These are phyloP conservation scores for Sphaerulina vaccinii DNA, from an alignment of 2,329 filamentous ascomycete species.

Conservation along the genomic window DNA sequence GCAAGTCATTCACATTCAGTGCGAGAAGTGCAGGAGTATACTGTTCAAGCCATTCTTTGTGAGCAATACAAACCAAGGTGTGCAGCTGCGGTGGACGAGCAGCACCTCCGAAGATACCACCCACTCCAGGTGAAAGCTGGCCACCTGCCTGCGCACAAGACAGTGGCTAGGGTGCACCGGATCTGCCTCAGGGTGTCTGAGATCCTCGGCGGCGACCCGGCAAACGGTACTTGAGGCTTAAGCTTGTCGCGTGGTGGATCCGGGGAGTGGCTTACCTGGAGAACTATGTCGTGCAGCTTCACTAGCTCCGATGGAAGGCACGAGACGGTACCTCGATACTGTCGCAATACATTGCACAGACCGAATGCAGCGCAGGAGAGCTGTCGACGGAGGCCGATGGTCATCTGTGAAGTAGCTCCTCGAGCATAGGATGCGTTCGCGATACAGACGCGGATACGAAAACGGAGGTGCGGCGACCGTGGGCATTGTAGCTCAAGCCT, in stretches of 20 bases:
- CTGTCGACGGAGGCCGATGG: not conserved
- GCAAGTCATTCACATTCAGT: not conserved
- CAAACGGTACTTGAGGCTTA: slow-evolving; percentile 14
- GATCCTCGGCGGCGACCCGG: slow-evolving; percentile 12
- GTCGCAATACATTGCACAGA: not conserved
- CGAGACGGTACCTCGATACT: not conserved
- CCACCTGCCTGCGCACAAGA: not conserved
- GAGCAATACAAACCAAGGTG: not conserved
- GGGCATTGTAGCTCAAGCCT: no score
- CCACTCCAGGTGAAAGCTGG: not conserved
- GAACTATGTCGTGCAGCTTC: slow-evolving; percentile 18
- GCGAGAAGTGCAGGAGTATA: no score
- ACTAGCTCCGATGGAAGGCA: slow-evolving; percentile 15
- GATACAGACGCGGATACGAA: no score
- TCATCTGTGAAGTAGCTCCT: not conserved
- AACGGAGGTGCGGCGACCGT: no score
- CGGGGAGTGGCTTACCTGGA: slow-evolving; percentile 7
- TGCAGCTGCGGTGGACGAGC: not conserved
- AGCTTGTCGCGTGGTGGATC: slow-evolving; percentile 17
- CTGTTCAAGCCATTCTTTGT: not conserved
- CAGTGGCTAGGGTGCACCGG: not conserved
- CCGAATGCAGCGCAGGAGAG: not conserved
- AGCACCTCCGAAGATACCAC: not conserved
- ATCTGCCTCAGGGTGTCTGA: slow-evolving; percentile 2
- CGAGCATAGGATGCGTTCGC: no score